Base-by-base conservation (phyloP, 371 early-diverging fungal genomes). In the Mucor velutinosus region DNA sequence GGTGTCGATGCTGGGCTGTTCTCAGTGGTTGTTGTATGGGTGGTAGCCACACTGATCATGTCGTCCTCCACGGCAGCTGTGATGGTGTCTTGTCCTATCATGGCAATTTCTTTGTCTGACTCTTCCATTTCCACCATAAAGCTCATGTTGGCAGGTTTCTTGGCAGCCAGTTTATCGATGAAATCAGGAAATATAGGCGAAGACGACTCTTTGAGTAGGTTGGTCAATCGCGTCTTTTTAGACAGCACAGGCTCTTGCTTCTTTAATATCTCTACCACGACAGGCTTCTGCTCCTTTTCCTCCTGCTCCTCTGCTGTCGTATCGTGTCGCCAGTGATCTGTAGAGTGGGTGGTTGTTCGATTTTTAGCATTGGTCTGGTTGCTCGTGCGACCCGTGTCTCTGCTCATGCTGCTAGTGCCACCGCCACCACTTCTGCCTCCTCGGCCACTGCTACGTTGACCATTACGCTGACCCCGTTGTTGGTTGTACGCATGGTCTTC, bases 61-160 rank as follows among this genome's bases (percentile, higher is more conserved):
- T 47, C 32, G 4, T 27, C 55, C 19, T 21, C 58, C 37, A 23
- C 35, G 7, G 37, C 39, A 4, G 15, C 10, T 19, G 19, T 8
- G 21, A 3, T 23, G 4, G 10, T 8, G 5, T 12, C 32, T 39
- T 59, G 37, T 23, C 37, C 56, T 56, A 63, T 63, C 64, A 63
- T 53, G 4, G 65, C 62, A 62, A 67, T 62, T 4, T 60, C 66
- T 23, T 27, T 60, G 15, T 67, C 67, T 1, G 60, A 56, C 23
- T 67, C 67, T 32, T 72, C 72, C 14, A n/a, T 64, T n/a, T 74
- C 71, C 11, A 75, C 53, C 71, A 76, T 74, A 30, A 80, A 80
- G n/a, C 64, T 71, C 43, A 80, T 53, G 45, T 64, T 63, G 2
- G 60, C 43, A 12, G 77, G 80, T n/a, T 76, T 80, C 27, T 65